Percentiles rank a stretch among this genome's conserved stretches.
phyloP scores from a whole-genome alignment of 257 asterid species.

The Salvia hispanica region DNA sequence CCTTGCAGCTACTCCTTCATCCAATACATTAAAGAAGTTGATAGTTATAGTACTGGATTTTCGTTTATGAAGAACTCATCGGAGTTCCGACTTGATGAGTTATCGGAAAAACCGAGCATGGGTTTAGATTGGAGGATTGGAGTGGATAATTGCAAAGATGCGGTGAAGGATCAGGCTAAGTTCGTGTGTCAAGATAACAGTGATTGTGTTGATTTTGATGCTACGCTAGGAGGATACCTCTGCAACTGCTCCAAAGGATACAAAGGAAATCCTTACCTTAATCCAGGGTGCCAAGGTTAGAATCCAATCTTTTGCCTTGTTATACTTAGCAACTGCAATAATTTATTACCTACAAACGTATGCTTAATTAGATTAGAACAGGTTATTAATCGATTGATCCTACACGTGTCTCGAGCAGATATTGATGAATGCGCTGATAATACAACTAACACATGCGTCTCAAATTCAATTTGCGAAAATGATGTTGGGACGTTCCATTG shows the following conservation, averaged over 20 bases:
- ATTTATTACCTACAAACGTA: too few species aligned
- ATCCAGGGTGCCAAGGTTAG: conserved; percentile 24
- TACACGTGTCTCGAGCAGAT: neutral
- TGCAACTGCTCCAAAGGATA: conserved; percentile 21
- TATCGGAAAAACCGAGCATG: neutral
- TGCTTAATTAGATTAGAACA: too few species aligned
- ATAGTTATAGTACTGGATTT: too few species aligned
- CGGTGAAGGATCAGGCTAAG: neutral
- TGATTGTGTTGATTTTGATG: conserved; percentile 4
- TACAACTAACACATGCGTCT: neutral
- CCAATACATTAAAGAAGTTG: too few species aligned
- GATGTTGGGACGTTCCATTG: neutral
- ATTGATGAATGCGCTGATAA: conserved; percentile 7
- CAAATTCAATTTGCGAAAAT: neutral
- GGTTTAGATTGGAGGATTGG: conserved; percentile 29
- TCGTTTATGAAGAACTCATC: neutral
- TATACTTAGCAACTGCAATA: too few species aligned
- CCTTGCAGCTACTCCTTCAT: too few species aligned
- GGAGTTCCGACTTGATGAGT: too few species aligned
- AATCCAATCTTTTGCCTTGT: too few species aligned
- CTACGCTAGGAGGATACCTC: conserved; percentile 31
- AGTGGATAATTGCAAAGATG: neutral
- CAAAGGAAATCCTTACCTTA: conserved; percentile 30
- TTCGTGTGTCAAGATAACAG: conserved; percentile 19
- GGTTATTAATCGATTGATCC: too few species aligned